These are phyloP conservation scores for Cercospora janseana DNA, from an alignment of 2,329 filamentous ascomycete genomes.

Conservation along the genomic window DNA sequence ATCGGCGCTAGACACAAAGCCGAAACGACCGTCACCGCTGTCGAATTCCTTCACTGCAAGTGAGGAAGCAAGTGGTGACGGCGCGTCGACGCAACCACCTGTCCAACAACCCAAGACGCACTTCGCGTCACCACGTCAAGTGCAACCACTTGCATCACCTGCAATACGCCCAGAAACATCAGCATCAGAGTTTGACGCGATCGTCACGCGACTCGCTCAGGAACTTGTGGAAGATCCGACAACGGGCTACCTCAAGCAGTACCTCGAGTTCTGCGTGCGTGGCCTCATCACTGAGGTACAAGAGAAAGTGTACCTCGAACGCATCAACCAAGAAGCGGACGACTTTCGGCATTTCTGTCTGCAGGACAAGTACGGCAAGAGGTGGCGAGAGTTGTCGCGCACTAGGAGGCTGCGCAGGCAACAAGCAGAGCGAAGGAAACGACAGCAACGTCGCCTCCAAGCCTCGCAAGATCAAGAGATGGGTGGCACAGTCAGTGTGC, in stretches of 20 bases:
- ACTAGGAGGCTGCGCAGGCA: constrained; percentile 12
- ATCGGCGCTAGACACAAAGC: constrained; percentile 26
- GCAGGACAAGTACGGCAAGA: constrained; percentile 38
- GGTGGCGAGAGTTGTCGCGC: constrained; percentile 38
- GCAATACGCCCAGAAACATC: constrained; percentile 16
- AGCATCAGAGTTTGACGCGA: constrained; percentile 31
- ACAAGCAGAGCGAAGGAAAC: constrained; percentile 28
- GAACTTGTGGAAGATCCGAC: constrained; percentile 40
- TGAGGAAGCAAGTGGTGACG: constrained; percentile 4
- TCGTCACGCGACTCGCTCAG: constrained; percentile 37
- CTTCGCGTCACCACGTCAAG: constrained; percentile 11
- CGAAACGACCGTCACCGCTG: constrained; percentile 38
- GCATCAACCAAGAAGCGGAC: constrained; percentile 32
- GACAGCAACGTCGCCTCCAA: constrained; percentile 28
- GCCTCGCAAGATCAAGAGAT: constrained; percentile 23
- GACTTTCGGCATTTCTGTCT: constrained; percentile 37
- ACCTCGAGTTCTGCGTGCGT: constrained; percentile 41
- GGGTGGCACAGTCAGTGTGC: constrained; percentile 13
- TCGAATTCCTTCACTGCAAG: constrained; percentile 34
- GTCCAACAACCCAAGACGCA: constrained; percentile 12
- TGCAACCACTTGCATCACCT: constrained; percentile 11
- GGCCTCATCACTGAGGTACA: constrained; percentile 36
- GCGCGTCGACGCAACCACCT: not conserved
- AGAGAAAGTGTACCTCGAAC: constrained; percentile 36
- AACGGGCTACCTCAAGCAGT: constrained; percentile 48